Base-by-base conservation (phyloP, 768 basidiomycete genomes). In the Lyophyllum decastes region DNA sequence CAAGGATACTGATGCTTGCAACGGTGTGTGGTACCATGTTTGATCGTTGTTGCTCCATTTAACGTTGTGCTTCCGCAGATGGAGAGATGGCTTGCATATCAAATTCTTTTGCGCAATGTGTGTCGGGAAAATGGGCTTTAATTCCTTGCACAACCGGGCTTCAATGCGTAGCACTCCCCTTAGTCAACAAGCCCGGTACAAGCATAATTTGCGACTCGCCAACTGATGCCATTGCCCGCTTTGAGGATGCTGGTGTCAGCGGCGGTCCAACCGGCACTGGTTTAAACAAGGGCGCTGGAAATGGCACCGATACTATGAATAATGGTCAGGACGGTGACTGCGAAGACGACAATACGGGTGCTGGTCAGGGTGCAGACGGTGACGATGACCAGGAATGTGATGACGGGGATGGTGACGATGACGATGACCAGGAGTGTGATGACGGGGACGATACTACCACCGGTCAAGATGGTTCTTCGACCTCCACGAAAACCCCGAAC, bases 131-230 rank as follows among this genome's bases (percentile, higher is more conserved):
- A 58, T 83, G 78, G 75, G 56, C 54, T 1, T 21, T 78, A 26
- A 71, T 70, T 0, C 64, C 67, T 1, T 84, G 82, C 63, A 27
- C 70, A 2, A 51, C 53, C 22, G 70, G 64, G 6, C 69, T 74
- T 14, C 65, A 62, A n/a, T 85, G 84, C 60, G 72, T 74, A 30
- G 81, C 82, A 0, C 69, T 84, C 21, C 84, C 84, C 2, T 68
- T 81, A 33, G 74, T 82, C 52, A 78, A 78, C 64, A 72, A 74
- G 40, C 57, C 74, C 11, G 84, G 84, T 2, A 78, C 78, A 1
- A 73, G 72, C 19, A 59, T 84, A 26, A 65, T 69, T 19, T 86
- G 84, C 63, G 78, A 78, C 27, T 74, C 71, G 1, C 46, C 66
- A 30, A 61, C 52, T 5, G 82, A 80, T 54, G 77, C 80, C 2